Conservation (phyloP, 306 rosid genomes). For the Calophaca sinica region DNA sequence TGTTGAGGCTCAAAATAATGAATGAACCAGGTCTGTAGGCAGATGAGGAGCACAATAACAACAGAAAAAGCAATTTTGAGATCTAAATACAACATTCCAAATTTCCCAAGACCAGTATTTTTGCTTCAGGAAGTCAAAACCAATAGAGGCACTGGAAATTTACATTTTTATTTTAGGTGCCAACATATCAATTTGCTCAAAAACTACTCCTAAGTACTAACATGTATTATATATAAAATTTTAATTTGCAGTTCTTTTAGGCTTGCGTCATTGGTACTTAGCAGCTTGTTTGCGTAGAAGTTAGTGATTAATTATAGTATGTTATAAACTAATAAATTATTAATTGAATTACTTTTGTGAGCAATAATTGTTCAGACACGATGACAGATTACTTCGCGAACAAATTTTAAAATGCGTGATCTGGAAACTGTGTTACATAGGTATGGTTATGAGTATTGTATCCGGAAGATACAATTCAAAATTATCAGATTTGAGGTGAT, state of each 20-base stretch:
- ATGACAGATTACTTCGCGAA: conserved; percentile 2
- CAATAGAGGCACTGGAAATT: conserved; percentile 8
- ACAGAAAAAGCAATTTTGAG: background rate
- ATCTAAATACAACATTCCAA: conserved; percentile 22
- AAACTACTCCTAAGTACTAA: background rate
- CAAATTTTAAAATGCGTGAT: conserved; percentile 30
- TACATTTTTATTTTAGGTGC: conserved; percentile 6
- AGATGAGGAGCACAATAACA: conserved; percentile 9
- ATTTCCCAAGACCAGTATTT: conserved; percentile 6
- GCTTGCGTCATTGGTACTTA: background rate
- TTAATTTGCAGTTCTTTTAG: conserved; percentile 21
- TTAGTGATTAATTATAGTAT: background rate
- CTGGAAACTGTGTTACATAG: background rate
- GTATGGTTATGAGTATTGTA: background rate
- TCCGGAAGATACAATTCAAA: background rate
- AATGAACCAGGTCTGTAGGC: conserved; percentile 6
- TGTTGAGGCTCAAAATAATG: conserved; percentile 36
- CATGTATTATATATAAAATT: conserved; percentile 6
- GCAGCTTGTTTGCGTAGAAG: conserved; percentile 36
- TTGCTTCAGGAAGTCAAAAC: conserved; percentile 30
- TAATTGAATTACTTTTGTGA: background rate
- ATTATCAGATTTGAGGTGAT: background rate
- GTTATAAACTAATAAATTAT: background rate
- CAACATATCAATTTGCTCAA: conserved; percentile 35
- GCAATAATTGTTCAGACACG: background rate